phyloP scores from a whole-genome alignment of 768 basidiomycete species.

The Porpolomopsis calyptriformis region DNA sequence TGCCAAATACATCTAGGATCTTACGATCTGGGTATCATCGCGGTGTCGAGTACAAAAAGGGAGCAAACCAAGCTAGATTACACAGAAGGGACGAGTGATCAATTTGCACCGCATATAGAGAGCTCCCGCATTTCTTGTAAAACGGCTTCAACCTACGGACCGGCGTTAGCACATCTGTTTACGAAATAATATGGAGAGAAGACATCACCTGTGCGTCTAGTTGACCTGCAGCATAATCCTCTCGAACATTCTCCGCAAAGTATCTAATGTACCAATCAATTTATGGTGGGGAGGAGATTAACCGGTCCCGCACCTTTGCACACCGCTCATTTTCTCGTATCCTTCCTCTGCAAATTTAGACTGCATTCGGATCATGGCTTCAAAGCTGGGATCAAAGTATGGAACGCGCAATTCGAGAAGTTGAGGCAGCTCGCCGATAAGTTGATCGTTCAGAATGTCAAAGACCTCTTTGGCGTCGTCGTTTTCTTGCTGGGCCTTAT shows the following conservation, averaged over 20 bases:
- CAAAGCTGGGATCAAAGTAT: conserved; percentile 97
- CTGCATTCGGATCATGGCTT: conserved; percentile 98
- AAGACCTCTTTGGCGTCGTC: conserved; percentile 94
- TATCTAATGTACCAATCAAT: conserved; percentile 39
- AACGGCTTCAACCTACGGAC: conserved; percentile 77
- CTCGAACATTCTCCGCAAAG: conserved; percentile 81
- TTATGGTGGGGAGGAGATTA: not conserved
- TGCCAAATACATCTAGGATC: too few relatives aligned
- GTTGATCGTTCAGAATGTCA: conserved; percentile 84
- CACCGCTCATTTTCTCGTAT: conserved; percentile 9
- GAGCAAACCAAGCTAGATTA: too few relatives aligned
- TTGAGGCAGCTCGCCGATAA: conserved; percentile 84
- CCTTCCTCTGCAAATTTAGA: conserved; percentile 78
- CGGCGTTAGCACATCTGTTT: not conserved
- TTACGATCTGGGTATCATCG: too few relatives aligned
- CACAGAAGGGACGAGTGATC: too few relatives aligned
- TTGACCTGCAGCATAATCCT: conserved; percentile 95
- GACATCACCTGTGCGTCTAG: conserved; percentile 91
- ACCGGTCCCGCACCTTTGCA: conserved; percentile 6
- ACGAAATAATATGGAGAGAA: conserved; percentile 9
- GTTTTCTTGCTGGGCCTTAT: conserved; percentile 86
- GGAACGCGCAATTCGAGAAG: conserved; percentile 92
- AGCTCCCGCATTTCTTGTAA: conserved; percentile 94
- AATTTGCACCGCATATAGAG: conserved; percentile 75
- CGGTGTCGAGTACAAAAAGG: too few relatives aligned